These are phyloP conservation scores for Pichia sp. DNA, from an alignment of 1,139 yeast species.

Conservation along the genomic window DNA sequence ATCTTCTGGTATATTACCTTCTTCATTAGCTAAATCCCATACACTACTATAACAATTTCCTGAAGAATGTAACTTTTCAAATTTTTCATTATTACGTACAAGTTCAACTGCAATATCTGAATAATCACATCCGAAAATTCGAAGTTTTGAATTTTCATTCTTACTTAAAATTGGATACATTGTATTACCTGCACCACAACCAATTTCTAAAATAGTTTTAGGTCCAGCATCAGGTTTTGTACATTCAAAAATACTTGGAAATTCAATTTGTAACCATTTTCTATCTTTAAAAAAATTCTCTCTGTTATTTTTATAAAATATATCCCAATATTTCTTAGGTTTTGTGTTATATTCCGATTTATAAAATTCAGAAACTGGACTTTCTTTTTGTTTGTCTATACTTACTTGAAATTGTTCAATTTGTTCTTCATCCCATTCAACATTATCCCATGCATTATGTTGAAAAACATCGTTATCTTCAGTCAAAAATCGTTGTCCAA, in stretches of 20 bases:
- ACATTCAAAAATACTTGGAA: conserved; percentile 76
- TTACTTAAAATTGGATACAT: conserved; percentile 81
- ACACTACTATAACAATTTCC: conserved; percentile 69
- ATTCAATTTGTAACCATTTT: conserved; percentile 92
- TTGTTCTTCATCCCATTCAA: conserved; percentile 96
- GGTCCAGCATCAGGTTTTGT: conserved; percentile 67
- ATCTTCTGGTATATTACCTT: conserved; percentile 73
- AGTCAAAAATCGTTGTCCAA: conserved; percentile 76
- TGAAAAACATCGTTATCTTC: conserved; percentile 79
- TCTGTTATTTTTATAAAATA: conserved; percentile 80
- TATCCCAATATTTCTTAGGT: conserved; percentile 95
- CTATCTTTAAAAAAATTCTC: conserved; percentile 95
- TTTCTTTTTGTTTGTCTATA: conserved; percentile 67
- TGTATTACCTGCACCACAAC: conserved; percentile 98
- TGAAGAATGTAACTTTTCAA: conserved; percentile 33
- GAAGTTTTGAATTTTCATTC: conserved; percentile 71
- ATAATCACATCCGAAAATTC: conserved; percentile 83
- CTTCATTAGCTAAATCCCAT: conserved; percentile 88
- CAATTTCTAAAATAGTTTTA: conserved; percentile 77
- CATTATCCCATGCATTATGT: conserved; percentile 98
- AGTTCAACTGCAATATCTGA: conserved; percentile 85
- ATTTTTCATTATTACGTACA: conserved; percentile 59
- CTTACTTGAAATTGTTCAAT: conserved; percentile 65
- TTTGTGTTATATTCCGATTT: conserved; percentile 69
- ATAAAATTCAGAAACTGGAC: conserved; percentile 83